Conservation (phyloP, 768 basidiomycete genomes). For the Xerocomus potaroensis region DNA sequence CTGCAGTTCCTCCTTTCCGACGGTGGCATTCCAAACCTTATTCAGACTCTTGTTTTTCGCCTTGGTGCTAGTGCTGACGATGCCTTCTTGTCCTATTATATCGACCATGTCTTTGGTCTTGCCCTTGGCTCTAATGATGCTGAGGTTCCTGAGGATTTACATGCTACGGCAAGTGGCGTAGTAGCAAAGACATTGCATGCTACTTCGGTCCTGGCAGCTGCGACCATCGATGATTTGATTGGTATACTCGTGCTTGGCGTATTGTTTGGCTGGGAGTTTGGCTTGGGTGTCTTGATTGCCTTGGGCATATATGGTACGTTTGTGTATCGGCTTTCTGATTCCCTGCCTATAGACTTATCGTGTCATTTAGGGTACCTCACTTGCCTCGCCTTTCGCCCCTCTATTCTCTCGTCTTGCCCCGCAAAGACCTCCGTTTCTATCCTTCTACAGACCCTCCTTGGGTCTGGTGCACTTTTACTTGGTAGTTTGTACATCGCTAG, state of each 20-base stretch:
- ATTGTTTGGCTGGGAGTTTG: slow-evolving; percentile 62
- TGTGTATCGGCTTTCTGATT: background rate
- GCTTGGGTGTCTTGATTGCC: slow-evolving; percentile 63
- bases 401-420: slow-evolving; percentile 8
- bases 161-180: slow-evolving; percentile 5
- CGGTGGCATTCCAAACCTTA: slow-evolving; percentile 69
- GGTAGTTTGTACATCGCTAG: slow-evolving; percentile 40
- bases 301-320: slow-evolving; percentile 70
- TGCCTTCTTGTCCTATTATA: slow-evolving; percentile 55
- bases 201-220: slow-evolving; percentile 67
- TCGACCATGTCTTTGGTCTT: slow-evolving; percentile 83
- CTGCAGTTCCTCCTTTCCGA: slow-evolving; percentile 73
- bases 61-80: slow-evolving; percentile 88
- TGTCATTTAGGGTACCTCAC: slow-evolving; percentile 14
- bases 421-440: background rate
- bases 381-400: slow-evolving; percentile 8
- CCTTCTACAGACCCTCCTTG: slow-evolving; percentile 74
- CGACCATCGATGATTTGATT: slow-evolving; percentile 72
- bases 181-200: slow-evolving; percentile 17
- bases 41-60: slow-evolving; percentile 74
- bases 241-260: slow-evolving; percentile 65
- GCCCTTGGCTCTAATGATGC: slow-evolving; percentile 77
- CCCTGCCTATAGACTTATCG: background rate
- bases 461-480: slow-evolving; percentile 73
- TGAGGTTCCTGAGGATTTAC: slow-evolving; percentile 68